Base-by-base conservation (phyloP, 805 yeast genomes). In the Candida germanica region DNA sequence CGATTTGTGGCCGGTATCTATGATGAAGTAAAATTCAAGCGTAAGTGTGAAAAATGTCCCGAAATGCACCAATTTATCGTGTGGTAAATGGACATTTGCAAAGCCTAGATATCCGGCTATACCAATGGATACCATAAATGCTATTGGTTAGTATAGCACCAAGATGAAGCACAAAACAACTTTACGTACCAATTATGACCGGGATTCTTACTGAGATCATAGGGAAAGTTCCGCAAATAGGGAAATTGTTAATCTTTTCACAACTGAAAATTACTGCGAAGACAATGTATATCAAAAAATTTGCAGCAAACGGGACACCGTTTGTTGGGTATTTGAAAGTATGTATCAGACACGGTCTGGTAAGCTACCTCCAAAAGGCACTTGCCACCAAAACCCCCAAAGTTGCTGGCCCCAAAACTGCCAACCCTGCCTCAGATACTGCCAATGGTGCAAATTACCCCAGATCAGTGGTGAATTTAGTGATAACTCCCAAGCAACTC, bases 61-160 rank as follows among this genome's bases (percentile, higher is more conserved):
- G 35, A 72, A 71, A 50, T 79, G 85, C 1, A 73, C 49, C 9
- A 63, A 21, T 51, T 79, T 79, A 47, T 79, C 85, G 50, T 77
- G 62, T 6, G 54, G 53, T 14, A 76, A 46, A 0, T 65, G 63
- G 2, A 76, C 49, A 56, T 58, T 63, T 15, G 79, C 73, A 48
- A 76, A 71, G 14, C 82, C 82, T 5, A 76, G 56, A 41, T 74
- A 75, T 8, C 59, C 67, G 2, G 71, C 70, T 3, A 39, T 42
- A 4, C 45, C 20, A 48, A 19, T 32, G 10, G 40, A 24, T 6
- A 41, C 2, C 10, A 56, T 27, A 35, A 67, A 61, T 11, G 47
- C 69, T 62, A 33, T 13, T 27, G 10, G 31, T 35, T 40, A 30
- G 47, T 34, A 20, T 11, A 12, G 14, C 23, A 7, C 23, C 10